phyloP scores from a whole-genome alignment of 2,329 filamentous ascomycete species.

The Fusarium falciforme region DNA sequence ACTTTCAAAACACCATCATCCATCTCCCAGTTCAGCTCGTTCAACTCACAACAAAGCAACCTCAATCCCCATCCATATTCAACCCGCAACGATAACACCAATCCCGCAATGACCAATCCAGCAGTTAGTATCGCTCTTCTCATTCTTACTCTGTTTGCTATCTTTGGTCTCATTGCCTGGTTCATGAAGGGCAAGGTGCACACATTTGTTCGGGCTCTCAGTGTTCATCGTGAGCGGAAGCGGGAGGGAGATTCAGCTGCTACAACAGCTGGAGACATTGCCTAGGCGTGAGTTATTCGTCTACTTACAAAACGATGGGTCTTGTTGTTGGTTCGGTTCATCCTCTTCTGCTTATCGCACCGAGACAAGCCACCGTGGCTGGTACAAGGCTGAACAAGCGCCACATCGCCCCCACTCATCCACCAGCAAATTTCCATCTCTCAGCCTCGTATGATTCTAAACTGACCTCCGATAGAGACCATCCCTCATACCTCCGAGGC shows the following conservation, averaged over 20 bases:
- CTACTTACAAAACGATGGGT: not conserved
- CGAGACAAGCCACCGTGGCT: constrained; percentile 33
- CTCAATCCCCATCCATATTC: not conserved
- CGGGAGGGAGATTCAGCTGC: constrained; percentile 10
- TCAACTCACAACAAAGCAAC: not conserved
- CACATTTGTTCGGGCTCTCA: constrained; percentile 45
- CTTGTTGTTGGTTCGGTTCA: not conserved
- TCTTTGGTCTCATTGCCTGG: constrained; percentile 46
- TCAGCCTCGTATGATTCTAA: constrained; percentile 46
- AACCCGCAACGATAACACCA: not conserved
- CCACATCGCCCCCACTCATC: constrained; percentile 23
- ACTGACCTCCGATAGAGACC: constrained; percentile 37
- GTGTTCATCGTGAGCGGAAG: constrained; percentile 33
- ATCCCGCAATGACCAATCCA: constrained; percentile 43
- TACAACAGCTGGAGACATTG: constrained; percentile 21
- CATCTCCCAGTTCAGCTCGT: not conserved
- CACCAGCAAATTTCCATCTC: constrained; percentile 39
- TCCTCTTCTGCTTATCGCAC: not conserved
- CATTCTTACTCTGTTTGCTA: constrained; percentile 45
- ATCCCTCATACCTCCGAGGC: constrained; percentile 17
- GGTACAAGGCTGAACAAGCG: constrained; percentile 35
- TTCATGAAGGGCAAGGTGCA: constrained; percentile 45
- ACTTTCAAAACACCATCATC: not conserved
- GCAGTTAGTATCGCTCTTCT: constrained; percentile 48
- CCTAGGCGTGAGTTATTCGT: constrained; percentile 16